phyloP scores from a whole-genome alignment of 164 flowering plant species.

The Piper longum region DNA sequence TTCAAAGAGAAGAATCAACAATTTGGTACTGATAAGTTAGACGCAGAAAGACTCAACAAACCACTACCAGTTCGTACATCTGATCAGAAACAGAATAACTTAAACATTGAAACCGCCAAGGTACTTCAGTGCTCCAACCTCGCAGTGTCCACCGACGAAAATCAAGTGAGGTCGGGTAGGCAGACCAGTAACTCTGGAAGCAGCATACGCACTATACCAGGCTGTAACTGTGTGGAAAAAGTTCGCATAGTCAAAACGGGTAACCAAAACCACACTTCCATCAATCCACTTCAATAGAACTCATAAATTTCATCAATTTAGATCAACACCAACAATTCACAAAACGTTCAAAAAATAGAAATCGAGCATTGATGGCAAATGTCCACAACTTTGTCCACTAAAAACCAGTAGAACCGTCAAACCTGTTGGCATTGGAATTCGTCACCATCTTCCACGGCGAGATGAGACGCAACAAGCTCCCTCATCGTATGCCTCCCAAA shows the following conservation, averaged over 20 bases:
- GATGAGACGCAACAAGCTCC: slow-evolving; percentile 38
- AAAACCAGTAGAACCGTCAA: neutral
- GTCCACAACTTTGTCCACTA: no score
- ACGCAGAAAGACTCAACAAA: no score
- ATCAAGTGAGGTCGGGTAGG: slow-evolving; percentile 77
- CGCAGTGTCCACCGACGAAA: slow-evolving; percentile 83
- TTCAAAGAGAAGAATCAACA: neutral
- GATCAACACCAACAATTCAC: no score
- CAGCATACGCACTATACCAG: slow-evolving; percentile 88
- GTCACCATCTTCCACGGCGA: slow-evolving; percentile 13
- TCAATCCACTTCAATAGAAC: slow-evolving; percentile 60
- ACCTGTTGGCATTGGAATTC: slow-evolving; percentile 65
- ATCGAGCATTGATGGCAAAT: no score
- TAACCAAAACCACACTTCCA: slow-evolving; percentile 75
- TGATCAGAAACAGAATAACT: no score
- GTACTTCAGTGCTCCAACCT: slow-evolving; percentile 22
- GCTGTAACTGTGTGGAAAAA: slow-evolving; percentile 90
- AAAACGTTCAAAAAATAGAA: no score
- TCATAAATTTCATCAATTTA: no score
- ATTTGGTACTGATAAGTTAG: neutral
- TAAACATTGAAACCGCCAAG: no score
- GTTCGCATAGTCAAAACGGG: slow-evolving; percentile 92
- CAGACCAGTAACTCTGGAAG: slow-evolving; percentile 78
- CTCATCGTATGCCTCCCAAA: slow-evolving; percentile 63
- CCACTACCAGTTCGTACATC: no score